These are phyloP conservation scores for Fusarium pseudonygamai DNA, from an alignment of 2,329 filamentous ascomycete species.

Conservation along the genomic window DNA sequence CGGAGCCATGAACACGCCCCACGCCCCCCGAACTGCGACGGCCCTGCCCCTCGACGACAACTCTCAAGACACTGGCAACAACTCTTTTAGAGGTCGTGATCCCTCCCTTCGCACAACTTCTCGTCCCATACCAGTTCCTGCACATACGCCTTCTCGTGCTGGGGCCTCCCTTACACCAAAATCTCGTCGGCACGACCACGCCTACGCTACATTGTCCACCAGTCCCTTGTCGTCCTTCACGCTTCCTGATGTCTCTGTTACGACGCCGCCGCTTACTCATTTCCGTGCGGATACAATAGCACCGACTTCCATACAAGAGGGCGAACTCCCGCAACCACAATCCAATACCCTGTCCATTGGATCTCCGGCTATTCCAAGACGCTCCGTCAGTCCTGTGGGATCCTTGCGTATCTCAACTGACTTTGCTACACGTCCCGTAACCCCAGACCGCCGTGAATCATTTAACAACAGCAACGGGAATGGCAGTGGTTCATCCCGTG, in stretches of 20 bases:
- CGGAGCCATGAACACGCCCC: conserved; percentile 47
- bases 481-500: conserved; percentile 44
- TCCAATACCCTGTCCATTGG: conserved; percentile 16
- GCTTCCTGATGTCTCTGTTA: conserved; percentile 41
- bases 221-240: conserved; percentile 32
- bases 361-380: conserved; percentile 21
- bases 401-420: conserved; percentile 54
- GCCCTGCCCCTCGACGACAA: conserved; percentile 40
- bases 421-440: conserved; percentile 37
- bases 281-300: conserved; percentile 45
- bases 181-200: conserved; percentile 29
- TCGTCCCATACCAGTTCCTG: conserved; percentile 37
- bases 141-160: conserved; percentile 15
- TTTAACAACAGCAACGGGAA: conserved; percentile 52
- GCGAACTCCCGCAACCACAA: conserved; percentile 33
- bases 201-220: conserved; percentile 33
- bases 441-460: conserved; percentile 45
- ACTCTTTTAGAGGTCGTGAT: conserved; percentile 30
- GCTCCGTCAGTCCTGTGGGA: conserved; percentile 33
- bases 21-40: conserved; percentile 40
- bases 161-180: conserved; percentile 32
- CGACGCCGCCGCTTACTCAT: conserved; percentile 35
- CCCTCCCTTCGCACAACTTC: conserved; percentile 32
- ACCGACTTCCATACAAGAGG: conserved; percentile 44
- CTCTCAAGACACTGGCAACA: conserved; percentile 21